phyloP scores from a whole-genome alignment of 2,329 filamentous ascomycete genomes.

The Phyllosticta capitalensis region DNA sequence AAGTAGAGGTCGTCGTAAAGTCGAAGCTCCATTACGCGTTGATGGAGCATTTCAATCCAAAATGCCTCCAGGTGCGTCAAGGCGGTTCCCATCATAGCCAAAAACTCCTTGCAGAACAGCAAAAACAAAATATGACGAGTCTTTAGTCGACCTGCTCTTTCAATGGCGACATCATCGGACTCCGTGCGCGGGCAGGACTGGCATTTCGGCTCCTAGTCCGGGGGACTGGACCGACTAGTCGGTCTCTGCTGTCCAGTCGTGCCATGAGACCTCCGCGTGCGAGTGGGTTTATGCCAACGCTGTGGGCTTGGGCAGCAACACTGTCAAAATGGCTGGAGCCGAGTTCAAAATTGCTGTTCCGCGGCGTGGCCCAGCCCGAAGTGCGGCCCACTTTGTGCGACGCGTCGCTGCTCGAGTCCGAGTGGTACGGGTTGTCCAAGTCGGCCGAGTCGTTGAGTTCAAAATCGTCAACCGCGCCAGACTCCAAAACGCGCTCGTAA shows the following conservation, averaged over 20 bases:
- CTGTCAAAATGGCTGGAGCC: slow-evolving; percentile 18
- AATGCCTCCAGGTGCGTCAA: background rate
- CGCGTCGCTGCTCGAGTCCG: slow-evolving; percentile 43
- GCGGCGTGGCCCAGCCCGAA: slow-evolving; percentile 61
- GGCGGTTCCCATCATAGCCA: background rate
- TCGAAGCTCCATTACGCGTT: background rate
- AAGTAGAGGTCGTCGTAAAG: background rate
- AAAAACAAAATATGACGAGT: background rate
- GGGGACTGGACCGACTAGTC: slow-evolving; percentile 51
- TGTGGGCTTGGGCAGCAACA: slow-evolving; percentile 21
- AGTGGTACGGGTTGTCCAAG: slow-evolving; percentile 32
- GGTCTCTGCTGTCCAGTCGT: slow-evolving; percentile 77
- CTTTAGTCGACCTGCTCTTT: slow-evolving; percentile 28
- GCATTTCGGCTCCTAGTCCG: slow-evolving; percentile 40
- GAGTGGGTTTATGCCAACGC: slow-evolving; percentile 27
- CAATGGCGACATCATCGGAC: slow-evolving; percentile 25
- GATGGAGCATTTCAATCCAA: background rate
- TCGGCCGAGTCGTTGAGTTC: slow-evolving; percentile 62
- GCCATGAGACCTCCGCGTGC: slow-evolving; percentile 65
- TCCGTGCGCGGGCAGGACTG: slow-evolving; percentile 39
- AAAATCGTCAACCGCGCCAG: slow-evolving; percentile 54
- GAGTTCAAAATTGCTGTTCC: slow-evolving; percentile 26
- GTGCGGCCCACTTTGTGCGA: slow-evolving; percentile 51
- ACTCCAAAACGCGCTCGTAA: slow-evolving; percentile 82
- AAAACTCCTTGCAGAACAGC: background rate